Evolutionary conservation across 257 asterid genomes (phyloP).

Genomic region (Jacaranda mimosifolia): DNA sequence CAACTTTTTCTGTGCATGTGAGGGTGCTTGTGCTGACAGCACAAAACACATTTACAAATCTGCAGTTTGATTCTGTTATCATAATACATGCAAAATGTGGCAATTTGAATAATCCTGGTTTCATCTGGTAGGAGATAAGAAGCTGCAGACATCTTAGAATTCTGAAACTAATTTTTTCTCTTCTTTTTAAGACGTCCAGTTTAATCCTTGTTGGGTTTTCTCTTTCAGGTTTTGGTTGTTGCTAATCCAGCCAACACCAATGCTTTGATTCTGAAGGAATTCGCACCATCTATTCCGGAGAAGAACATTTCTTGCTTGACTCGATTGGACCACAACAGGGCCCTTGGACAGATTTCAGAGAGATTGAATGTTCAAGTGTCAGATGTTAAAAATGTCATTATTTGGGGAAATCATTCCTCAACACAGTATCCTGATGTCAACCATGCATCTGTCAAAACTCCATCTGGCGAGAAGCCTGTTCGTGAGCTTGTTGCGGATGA

Average conservation of each 20-base stretch:
- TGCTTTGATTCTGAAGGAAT: conserved; percentile 90
- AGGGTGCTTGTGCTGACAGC: not conserved
- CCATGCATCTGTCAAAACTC: conserved; percentile 80
- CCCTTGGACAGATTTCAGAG: conserved; percentile 94
- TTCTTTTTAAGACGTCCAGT: not conserved
- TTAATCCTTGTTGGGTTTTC: conserved; percentile 1
- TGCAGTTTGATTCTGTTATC: not conserved
- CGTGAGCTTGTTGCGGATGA: conserved; percentile 83
- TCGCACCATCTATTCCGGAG: conserved; percentile 90
- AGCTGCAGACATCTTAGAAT: too few species aligned
- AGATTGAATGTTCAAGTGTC: conserved; percentile 81
- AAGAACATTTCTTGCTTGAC: conserved; percentile 87
- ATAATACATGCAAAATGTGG: too few species aligned
- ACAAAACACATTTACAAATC: not conserved
- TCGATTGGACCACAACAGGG: conserved; percentile 97
- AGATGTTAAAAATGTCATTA: conserved; percentile 85
- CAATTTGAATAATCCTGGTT: too few species aligned
- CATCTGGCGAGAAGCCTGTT: conserved; percentile 81
- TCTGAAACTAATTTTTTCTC: too few species aligned
- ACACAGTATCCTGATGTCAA: conserved; percentile 95
- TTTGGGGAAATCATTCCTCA: conserved; percentile 98
- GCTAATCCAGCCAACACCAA: conserved; percentile 98
- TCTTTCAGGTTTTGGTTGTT: conserved; percentile 87
- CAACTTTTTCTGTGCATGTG: too few species aligned
- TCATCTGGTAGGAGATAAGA: too few species aligned